Conservation (phyloP, 441 rosid genomes). For the Raphanus hybrid region DNA sequence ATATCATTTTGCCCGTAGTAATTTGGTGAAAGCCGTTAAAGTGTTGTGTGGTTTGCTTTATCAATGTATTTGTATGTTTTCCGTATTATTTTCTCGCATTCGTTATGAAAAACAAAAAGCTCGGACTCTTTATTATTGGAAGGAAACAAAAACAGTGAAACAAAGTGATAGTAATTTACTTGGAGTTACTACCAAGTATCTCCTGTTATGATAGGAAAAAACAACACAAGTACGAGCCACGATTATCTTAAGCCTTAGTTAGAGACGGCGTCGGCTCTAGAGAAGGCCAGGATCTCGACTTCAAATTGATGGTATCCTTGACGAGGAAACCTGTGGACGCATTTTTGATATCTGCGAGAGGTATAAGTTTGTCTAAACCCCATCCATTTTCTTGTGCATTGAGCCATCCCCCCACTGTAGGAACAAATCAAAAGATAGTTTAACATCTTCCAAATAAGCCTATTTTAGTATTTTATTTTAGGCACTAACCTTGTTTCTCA, state of each 20-base stretch:
- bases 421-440: not conserved
- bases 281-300: not conserved
- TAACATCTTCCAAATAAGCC: not conserved
- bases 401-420: not conserved
- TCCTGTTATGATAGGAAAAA: not conserved
- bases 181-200: no score
- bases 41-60: no score
- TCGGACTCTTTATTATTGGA: not conserved
- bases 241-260: not conserved
- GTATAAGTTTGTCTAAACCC: not conserved
- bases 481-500: not conserved
- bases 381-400: not conserved
- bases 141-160: not conserved
- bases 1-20: no score
- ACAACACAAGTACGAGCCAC: not conserved
- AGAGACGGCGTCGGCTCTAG: not conserved
- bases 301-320: not conserved
- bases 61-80: no score
- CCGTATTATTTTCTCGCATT: no score
- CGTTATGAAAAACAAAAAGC: no score
- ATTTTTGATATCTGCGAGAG: not conserved
- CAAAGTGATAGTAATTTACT: not conserved
- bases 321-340: not conserved
- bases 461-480: not conserved
- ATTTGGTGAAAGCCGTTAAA: no score